A percentile compares a stretch with the other conserved stretches of the same genome.
Evolutionary conservation across 1,284 basidiomycete genomes (phyloP).

Genomic region (Laetiporus sulphureus): DNA sequence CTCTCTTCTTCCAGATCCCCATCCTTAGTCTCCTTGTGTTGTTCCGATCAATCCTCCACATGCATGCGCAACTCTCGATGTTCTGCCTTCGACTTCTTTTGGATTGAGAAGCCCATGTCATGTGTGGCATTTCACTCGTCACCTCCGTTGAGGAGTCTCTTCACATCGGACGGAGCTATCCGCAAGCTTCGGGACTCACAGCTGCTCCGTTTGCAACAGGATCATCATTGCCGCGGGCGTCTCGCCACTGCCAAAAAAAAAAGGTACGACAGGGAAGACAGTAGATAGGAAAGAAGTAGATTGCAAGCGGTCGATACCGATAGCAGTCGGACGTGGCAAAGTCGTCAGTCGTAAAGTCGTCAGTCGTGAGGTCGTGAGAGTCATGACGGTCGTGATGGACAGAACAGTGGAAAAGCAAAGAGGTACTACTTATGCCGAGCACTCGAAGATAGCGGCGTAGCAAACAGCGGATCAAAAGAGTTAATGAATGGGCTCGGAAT

Average conservation of each 20-base stretch:
- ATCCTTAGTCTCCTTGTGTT: slow-evolving; percentile 6
- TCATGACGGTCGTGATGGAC: too few species aligned
- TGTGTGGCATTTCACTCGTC: neutral
- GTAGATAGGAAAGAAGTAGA: neutral
- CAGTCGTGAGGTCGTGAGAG: slow-evolving; percentile 16
- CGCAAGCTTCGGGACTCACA: neutral
- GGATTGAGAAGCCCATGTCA: neutral
- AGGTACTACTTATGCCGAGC: too few species aligned
- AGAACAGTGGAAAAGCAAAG: too few species aligned
- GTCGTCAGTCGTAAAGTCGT: slow-evolving; percentile 19
- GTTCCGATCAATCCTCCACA: slow-evolving; percentile 13
- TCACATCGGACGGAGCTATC: slow-evolving; percentile 17
- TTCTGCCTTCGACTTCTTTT: slow-evolving; percentile 2
- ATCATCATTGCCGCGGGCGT: neutral
- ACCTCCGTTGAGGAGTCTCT: neutral
- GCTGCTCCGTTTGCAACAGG: too few species aligned
- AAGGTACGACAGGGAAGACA: neutral
- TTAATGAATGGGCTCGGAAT: slow-evolving; percentile 9
- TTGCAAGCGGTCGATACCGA: slow-evolving; percentile 1
- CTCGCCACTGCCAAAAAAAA: neutral
- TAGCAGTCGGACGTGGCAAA: slow-evolving; percentile 21
- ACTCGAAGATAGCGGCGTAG: too few species aligned
- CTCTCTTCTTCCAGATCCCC: slow-evolving; percentile 2
- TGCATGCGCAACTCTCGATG: slow-evolving; percentile 7
- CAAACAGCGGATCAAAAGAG: slow-evolving; percentile 4